Conservation (phyloP, 306 rosid species). For the Abrus precatorius region DNA sequence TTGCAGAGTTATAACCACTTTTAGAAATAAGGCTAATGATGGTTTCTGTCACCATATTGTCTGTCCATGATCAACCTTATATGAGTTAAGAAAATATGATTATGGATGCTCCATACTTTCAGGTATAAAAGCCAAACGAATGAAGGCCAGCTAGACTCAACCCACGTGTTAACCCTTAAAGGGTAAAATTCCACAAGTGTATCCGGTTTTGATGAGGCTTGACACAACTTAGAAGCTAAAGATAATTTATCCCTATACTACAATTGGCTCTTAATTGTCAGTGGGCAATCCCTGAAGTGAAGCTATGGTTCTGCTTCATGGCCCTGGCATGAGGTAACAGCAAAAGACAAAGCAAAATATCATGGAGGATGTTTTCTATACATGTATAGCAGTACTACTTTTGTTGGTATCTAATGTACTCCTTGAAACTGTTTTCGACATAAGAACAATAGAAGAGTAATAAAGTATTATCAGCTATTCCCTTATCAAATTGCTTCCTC, state of each 20-base stretch:
- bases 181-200: constrained; percentile 47
- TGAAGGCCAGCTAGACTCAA: constrained; percentile 42
- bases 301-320: constrained; percentile 15
- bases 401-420: constrained; percentile 45
- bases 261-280: constrained; percentile 41
- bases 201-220: constrained; percentile 42
- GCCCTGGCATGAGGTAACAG: constrained; percentile 45
- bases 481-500: constrained; percentile 24
- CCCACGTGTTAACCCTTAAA: constrained; percentile 49
- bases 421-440: constrained; percentile 47
- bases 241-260: constrained; percentile 53
- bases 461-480: neutral
- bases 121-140: constrained; percentile 42
- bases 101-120: constrained; percentile 33
- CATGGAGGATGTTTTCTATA: constrained; percentile 45
- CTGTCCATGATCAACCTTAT: constrained; percentile 36
- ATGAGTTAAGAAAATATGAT: constrained; percentile 40
- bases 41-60: constrained; percentile 34
- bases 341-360: constrained; percentile 56
- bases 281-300: constrained; percentile 39
- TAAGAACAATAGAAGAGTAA: constrained; percentile 32
- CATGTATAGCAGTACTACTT: constrained; percentile 1
- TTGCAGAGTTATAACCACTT: constrained; percentile 18
- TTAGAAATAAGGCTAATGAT: constrained; percentile 32
- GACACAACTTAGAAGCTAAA: constrained; percentile 38